Evolutionary conservation across 768 basidiomycete species (phyloP), one percentile per base, ranked within the genome.

Genomic region (Rhodocollybia butyracea): DNA sequence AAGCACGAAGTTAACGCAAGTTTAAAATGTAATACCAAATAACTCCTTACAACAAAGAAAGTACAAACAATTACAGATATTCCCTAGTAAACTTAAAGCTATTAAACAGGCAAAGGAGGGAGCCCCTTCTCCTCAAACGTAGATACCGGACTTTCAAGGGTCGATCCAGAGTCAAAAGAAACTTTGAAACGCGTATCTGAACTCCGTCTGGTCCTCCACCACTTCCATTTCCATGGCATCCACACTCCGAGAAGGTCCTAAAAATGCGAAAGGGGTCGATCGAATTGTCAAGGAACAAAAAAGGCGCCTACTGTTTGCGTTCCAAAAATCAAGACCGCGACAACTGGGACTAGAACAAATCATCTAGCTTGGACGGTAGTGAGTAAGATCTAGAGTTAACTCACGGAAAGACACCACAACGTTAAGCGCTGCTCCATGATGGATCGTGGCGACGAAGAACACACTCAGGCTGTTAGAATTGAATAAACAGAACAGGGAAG

Each of bases 181-280:
- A 8, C 30, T 2, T 11, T 5, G 21, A n/a, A 0, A 22, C n/a
- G n/a, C n/a, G n/a, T n/a, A n/a, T n/a, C n/a, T 48, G 21, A 48
- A 48, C 11, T 22, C 13, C 13, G 10, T 5, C 11, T 34, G 29
- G 4, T 32, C 29, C 2, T 31, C 47, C 30, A 32, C 21, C 19
- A 31, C 27, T n/a, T 36, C 47, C 47, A 34, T 24, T 48, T 36
- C 45, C 54, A 47, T 12, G 32, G 47, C 45, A 55, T 55, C 42
- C 45, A 55, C 6, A 40, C 17, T 46, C 39, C 19, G 24, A 55
- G 54, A 6, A 55, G 31, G 40, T 55, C 54, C 54, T 55, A 22
- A 21, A 5, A 36, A 38, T 40, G n/a, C n/a, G n/a, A n/a, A n/a
- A n/a, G n/a, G n/a, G n/a, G n/a, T n/a, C n/a, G n/a, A n/a, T 40